Conservation (phyloP, 306 rosid genomes). For the Acmispon strigosus region DNA sequence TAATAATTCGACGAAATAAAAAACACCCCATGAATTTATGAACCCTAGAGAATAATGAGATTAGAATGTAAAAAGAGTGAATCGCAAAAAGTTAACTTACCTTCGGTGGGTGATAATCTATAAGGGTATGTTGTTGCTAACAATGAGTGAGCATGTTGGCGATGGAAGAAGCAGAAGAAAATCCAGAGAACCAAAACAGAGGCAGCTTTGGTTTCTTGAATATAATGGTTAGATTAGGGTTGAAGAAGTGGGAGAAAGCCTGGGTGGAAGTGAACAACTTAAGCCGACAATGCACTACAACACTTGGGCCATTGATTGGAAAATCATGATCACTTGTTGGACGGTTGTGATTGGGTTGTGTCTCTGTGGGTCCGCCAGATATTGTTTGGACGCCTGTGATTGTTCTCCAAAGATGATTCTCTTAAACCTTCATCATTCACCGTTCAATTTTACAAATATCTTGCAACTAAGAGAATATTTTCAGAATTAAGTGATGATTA, state of each 20-base stretch:
- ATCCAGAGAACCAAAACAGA: background rate
- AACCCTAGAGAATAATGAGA: slow-evolving; percentile 8
- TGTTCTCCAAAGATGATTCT: background rate
- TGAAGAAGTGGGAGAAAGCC: background rate
- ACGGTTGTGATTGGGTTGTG: background rate
- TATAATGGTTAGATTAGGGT: slow-evolving; percentile 18
- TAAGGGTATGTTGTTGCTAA: background rate
- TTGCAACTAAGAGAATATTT: too few relatives aligned
- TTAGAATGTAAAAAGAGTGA: background rate
- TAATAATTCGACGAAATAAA: background rate
- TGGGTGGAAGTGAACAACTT: background rate
- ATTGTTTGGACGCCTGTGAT: background rate
- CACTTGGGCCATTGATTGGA: background rate
- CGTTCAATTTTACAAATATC: background rate
- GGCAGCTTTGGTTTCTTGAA: slow-evolving; percentile 9
- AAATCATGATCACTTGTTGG: background rate
- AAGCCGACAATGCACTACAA: background rate
- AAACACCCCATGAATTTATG: background rate
- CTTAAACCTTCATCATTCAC: background rate
- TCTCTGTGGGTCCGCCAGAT: background rate
- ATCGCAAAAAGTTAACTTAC: background rate
- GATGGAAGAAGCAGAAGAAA: background rate
- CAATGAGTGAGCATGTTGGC: background rate
- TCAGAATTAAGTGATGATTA: too few relatives aligned
- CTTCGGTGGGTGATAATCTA: background rate